Conservation (phyloP, 768 basidiomycete species). For the Lactarius evosmus region DNA sequence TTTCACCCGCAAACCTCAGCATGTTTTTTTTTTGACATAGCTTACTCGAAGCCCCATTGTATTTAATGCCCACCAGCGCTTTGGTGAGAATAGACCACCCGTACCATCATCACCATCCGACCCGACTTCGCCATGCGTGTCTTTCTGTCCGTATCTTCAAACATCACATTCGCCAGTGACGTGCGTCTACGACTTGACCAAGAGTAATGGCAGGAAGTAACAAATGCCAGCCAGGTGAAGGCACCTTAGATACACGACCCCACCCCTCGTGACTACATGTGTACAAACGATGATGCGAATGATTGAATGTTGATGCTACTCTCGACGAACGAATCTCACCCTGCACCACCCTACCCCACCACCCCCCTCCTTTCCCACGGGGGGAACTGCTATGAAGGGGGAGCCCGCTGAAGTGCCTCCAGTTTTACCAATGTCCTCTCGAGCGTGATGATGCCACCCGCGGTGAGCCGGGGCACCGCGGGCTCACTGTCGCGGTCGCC, state of each 20-base stretch:
- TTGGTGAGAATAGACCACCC: conserved; percentile 7
- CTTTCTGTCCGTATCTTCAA: background rate
- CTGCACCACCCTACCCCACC: background rate
- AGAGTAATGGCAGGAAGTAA: background rate
- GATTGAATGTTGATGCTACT: conserved; percentile 17
- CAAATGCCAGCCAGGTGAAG: conserved; percentile 12
- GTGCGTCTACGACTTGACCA: background rate
- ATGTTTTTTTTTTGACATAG: conserved; percentile 9
- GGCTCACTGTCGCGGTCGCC: conserved; percentile 36
- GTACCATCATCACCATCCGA: background rate
- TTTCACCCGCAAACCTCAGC: background rate
- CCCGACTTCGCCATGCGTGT: background rate
- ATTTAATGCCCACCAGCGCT: conserved; percentile 11
- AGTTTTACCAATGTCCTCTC: conserved; percentile 72
- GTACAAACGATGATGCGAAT: conserved; percentile 2
- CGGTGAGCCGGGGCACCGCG: conserved; percentile 72
- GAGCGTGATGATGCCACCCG: conserved; percentile 76
- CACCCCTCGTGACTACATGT: background rate
- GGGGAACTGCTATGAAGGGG: conserved; percentile 5
- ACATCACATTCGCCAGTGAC: conserved; percentile 1
- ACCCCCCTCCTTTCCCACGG: background rate
- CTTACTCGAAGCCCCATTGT: conserved; percentile 5
- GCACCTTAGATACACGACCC: background rate
- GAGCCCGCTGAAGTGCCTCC: conserved; percentile 39
- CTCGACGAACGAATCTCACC: conserved; percentile 1